Percentiles rank a stretch among this genome's conserved stretches.
These are phyloP conservation scores for Saccharomycopsis synnaedendra DNA, from an alignment of 805 yeast genomes.

Conservation along the genomic window DNA sequence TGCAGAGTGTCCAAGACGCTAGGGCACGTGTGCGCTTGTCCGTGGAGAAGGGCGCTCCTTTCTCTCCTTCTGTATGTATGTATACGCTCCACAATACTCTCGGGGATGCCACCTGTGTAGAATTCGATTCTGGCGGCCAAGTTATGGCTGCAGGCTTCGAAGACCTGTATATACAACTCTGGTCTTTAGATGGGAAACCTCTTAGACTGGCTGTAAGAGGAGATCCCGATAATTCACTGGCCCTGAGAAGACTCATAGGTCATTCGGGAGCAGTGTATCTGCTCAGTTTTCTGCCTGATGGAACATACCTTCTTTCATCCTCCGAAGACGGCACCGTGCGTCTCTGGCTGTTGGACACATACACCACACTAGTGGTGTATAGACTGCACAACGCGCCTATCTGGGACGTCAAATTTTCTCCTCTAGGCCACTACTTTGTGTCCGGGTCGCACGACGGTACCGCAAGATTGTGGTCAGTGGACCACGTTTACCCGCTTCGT, in stretches of 20 bases:
- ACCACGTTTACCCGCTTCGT: conserved; percentile 90
- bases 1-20: conserved; percentile 71
- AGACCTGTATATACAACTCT: conserved; percentile 79
- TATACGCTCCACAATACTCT: conserved; percentile 95
- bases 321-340: conserved; percentile 91
- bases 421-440: conserved; percentile 95
- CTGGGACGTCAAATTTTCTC: conserved; percentile 95
- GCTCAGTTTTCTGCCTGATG: conserved; percentile 82
- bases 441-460: conserved; percentile 97
- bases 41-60: conserved; percentile 37
- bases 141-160: conserved; percentile 90
- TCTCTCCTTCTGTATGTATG: conserved; percentile 93
- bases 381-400: conserved; percentile 95
- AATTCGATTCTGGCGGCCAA: conserved; percentile 80
- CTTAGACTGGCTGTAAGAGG: conserved; percentile 47
- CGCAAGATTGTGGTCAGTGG: conserved; percentile 95
- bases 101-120: conserved; percentile 74
- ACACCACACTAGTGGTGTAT: conserved; percentile 80
- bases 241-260: conserved; percentile 53
- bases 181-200: conserved; percentile 91
- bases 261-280: conserved; percentile 95
- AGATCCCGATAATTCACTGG: conserved; percentile 38
- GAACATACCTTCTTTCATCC: conserved; percentile 63
- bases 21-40: conserved; percentile 48
- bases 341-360: conserved; percentile 90